These are phyloP conservation scores for Trapa bicornis DNA, from an alignment of 345 rosid genomes.

Conservation along the genomic window DNA sequence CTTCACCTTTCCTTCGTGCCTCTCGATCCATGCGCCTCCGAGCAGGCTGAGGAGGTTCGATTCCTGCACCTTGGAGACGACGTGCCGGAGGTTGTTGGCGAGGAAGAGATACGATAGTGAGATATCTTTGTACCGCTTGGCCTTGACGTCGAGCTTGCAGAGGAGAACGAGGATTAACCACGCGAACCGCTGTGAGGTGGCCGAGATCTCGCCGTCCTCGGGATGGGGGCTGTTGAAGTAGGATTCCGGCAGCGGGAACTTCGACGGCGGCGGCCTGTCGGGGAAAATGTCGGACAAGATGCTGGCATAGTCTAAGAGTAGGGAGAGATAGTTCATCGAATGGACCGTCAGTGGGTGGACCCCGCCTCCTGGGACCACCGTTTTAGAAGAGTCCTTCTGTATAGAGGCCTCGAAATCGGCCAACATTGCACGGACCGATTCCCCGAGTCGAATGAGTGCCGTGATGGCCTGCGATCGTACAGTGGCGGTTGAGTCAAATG, in stretches of 20 bases:
- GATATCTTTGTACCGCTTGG: slow-evolving; percentile 40
- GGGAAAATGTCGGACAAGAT: slow-evolving; percentile 26
- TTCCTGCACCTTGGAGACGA: slow-evolving; percentile 28
- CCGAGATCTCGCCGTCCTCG: slow-evolving; percentile 17
- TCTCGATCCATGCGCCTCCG: slow-evolving; percentile 55
- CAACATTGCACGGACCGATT: slow-evolving; percentile 25
- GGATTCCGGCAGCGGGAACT: slow-evolving; percentile 24
- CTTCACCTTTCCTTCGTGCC: slow-evolving; percentile 34
- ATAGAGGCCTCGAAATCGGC: slow-evolving; percentile 35
- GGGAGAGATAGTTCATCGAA: slow-evolving; percentile 38
- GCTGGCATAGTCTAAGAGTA: slow-evolving; percentile 40
- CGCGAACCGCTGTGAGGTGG: slow-evolving; percentile 11
- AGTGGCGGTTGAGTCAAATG: slow-evolving; percentile 26
- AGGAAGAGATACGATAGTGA: slow-evolving; percentile 49
- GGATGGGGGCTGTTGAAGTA: slow-evolving; percentile 21
- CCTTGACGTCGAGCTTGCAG: slow-evolving; percentile 28
- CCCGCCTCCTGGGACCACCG: slow-evolving; percentile 30
- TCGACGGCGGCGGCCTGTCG: slow-evolving; percentile 25
- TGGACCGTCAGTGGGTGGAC: slow-evolving; percentile 39
- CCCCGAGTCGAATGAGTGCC: slow-evolving; percentile 37
- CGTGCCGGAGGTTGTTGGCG: slow-evolving; percentile 57
- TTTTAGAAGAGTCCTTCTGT: slow-evolving; percentile 32
- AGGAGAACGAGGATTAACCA: slow-evolving; percentile 44
- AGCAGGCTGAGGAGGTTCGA: slow-evolving; percentile 35
- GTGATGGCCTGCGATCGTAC: slow-evolving; percentile 35